Percentiles rank a stretch among this genome's conserved stretches.
Conservation (phyloP, 768 basidiomycete species). For the Agaricus sinodeliciosus region DNA sequence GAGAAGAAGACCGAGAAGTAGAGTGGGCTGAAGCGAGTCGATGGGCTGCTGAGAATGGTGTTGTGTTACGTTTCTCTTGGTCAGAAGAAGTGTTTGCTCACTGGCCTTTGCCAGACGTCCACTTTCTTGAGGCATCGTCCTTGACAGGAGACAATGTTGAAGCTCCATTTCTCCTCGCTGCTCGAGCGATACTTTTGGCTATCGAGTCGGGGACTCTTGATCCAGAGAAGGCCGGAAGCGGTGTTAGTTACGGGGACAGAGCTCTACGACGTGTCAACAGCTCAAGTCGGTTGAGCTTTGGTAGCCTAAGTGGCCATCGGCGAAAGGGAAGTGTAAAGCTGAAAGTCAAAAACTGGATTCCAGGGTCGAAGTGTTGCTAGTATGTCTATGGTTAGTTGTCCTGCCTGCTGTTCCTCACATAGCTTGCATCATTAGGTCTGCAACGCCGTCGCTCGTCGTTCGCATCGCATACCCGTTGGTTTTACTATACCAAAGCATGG, state of each 20-base stretch:
- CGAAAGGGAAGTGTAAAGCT: constrained; percentile 55
- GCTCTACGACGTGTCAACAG: constrained; percentile 87
- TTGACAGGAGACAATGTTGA: constrained; percentile 90
- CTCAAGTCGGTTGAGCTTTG: constrained; percentile 84
- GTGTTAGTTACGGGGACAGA: constrained; percentile 94
- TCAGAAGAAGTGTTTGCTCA: constrained; percentile 6
- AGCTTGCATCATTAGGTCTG: too few species aligned
- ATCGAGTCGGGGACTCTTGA: constrained; percentile 89
- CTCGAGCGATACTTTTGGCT: constrained; percentile 80
- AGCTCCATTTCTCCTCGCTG: constrained; percentile 84
- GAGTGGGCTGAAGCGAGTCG: constrained; percentile 92
- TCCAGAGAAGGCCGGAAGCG: constrained; percentile 91
- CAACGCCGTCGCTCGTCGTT: not conserved
- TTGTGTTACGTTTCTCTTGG: constrained; percentile 13
- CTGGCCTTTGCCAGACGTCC: constrained; percentile 51
- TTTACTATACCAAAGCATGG: constrained; percentile 9
- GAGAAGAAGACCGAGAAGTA: constrained; percentile 91
- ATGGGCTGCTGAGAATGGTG: constrained; percentile 96
- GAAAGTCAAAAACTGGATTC: constrained; percentile 56
- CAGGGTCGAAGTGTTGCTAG: constrained; percentile 57
- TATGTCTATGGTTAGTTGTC: constrained; percentile 3
- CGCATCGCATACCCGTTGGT: constrained; percentile 10
- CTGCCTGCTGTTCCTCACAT: not conserved
- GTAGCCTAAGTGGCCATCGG: constrained; percentile 67
- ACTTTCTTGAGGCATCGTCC: constrained; percentile 92